A percentile compares a stretch with the other conserved stretches of the same genome.
phyloP scores from a whole-genome alignment of 371 early-diverging fungal species.

The Rhizomucor pusillus region DNA sequence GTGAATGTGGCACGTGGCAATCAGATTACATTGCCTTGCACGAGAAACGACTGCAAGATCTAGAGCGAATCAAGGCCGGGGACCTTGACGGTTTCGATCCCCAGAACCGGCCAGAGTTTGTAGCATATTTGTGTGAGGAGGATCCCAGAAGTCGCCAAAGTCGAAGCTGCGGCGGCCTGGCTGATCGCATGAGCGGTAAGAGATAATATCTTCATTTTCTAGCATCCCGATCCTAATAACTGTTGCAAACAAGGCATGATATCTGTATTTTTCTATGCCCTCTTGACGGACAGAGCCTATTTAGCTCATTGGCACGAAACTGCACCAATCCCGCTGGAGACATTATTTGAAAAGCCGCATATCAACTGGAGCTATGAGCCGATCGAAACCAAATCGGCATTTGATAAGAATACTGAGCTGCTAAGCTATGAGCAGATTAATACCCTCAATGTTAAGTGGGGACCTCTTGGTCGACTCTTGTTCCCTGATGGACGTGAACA shows the following conservation, averaged over 20 bases:
- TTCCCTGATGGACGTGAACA: conserved; percentile 30
- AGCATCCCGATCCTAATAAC: neutral
- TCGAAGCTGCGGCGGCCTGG: conserved; percentile 33
- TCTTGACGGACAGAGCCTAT: conserved; percentile 34
- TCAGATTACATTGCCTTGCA: conserved; percentile 31
- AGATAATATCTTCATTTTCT: neutral
- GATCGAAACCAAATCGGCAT: conserved; percentile 11
- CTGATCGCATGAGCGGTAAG: conserved; percentile 38
- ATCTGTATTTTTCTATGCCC: conserved; percentile 34
- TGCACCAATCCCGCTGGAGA: conserved; percentile 32
- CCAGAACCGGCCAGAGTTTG: conserved; percentile 27
- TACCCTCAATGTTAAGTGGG: conserved; percentile 29
- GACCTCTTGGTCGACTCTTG: conserved; percentile 15
- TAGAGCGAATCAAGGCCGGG: conserved; percentile 30
- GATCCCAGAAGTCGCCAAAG: conserved; percentile 7
- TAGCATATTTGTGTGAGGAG: conserved; percentile 38
- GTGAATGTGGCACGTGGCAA: conserved; percentile 52
- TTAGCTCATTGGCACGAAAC: conserved; percentile 27
- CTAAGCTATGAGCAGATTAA: conserved; percentile 20
- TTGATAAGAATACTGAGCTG: conserved; percentile 10
- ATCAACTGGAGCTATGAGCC: conserved; percentile 34
- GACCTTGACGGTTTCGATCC: conserved; percentile 19
- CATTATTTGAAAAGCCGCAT: conserved; percentile 28
- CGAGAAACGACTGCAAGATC: conserved; percentile 25
- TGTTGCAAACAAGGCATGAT: conserved; percentile 35